Evolutionary conservation across 805 yeast genomes (phyloP).

Genomic region (Yamadazyma sp.): DNA sequence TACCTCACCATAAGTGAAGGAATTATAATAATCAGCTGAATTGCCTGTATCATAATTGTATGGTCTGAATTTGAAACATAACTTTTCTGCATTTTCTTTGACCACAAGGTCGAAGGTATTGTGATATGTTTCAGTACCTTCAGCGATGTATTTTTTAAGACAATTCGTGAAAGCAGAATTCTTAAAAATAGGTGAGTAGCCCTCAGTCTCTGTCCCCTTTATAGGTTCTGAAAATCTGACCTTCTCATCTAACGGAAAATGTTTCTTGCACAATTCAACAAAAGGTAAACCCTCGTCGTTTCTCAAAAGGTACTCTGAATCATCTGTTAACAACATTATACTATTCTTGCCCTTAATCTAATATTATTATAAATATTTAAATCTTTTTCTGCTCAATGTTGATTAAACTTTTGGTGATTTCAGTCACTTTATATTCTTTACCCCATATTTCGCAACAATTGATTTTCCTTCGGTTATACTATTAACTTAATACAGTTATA

Average conservation of each 20-base stretch:
- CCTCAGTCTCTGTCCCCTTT: slow-evolving; percentile 19
- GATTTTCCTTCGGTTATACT: too few relatives aligned
- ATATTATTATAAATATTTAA: too few relatives aligned
- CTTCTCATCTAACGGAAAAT: slow-evolving; percentile 7
- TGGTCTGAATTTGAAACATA: slow-evolving; percentile 37
- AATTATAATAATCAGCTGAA: slow-evolving; percentile 35
- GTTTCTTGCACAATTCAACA: slow-evolving; percentile 7
- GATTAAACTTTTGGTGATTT: too few relatives aligned
- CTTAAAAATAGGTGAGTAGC: slow-evolving; percentile 30
- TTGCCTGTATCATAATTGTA: slow-evolving; percentile 30
- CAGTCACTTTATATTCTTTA: too few relatives aligned
- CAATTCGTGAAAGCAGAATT: slow-evolving; percentile 11
- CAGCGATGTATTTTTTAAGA: slow-evolving; percentile 23
- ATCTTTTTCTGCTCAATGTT: too few relatives aligned
- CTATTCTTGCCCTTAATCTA: too few relatives aligned
- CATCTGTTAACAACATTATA: slow-evolving; percentile 13
- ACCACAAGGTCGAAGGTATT: slow-evolving; percentile 28
- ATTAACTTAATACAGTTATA: too few relatives aligned
- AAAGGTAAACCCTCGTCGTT: slow-evolving; percentile 11
- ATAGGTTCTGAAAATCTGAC: slow-evolving; percentile 6
- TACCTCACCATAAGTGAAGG: slow-evolving; percentile 41
- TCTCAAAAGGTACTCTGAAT: slow-evolving; percentile 11
- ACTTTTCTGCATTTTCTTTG: slow-evolving; percentile 19
- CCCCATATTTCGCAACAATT: too few relatives aligned
- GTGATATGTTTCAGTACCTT: slow-evolving; percentile 37